A percentile compares a stretch with the other conserved stretches of the same genome.
Conservation (phyloP, 139 green algal genomes). For the Chlamydomonas asymmetrica region DNA sequence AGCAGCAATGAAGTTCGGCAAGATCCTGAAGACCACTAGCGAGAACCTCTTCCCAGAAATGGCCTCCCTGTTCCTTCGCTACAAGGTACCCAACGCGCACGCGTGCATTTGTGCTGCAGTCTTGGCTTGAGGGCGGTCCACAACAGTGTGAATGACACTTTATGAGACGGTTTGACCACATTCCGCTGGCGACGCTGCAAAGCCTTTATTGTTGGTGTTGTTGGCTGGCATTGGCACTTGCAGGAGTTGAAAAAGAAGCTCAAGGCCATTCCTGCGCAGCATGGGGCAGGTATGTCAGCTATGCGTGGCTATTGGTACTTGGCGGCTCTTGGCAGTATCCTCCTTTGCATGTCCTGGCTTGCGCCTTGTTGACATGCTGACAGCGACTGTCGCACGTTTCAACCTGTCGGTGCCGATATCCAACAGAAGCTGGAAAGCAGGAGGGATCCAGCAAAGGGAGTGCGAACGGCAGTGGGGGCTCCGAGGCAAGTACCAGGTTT, state of each 20-base stretch:
- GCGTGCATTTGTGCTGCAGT: too few relatives aligned
- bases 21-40: constrained; percentile 8
- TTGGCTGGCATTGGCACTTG: too few relatives aligned
- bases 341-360: neutral
- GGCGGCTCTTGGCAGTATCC: neutral
- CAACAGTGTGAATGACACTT: neutral
- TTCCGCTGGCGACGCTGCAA: too few relatives aligned
- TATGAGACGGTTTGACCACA: neutral
- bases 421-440: constrained; percentile 14
- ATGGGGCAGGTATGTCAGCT: neutral
- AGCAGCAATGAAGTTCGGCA: too few relatives aligned
- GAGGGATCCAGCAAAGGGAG: neutral
- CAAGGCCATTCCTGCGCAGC: constrained; percentile 30
- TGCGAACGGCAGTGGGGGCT: neutral
- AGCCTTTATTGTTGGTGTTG: too few relatives aligned
- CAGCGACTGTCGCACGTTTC: neutral
- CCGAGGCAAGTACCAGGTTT: neutral
- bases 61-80: constrained; percentile 37
- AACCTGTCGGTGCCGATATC: neutral
- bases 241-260: constrained; percentile 43
- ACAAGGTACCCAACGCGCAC: constrained; percentile 23
- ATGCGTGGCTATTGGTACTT: neutral
- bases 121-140: neutral
- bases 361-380: neutral
- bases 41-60: constrained; percentile 26